Evolutionary conservation across 2,329 filamentous ascomycete species (phyloP), one percentile per base, ranked within the genome.

Genomic region (Fusarium foetens): DNA sequence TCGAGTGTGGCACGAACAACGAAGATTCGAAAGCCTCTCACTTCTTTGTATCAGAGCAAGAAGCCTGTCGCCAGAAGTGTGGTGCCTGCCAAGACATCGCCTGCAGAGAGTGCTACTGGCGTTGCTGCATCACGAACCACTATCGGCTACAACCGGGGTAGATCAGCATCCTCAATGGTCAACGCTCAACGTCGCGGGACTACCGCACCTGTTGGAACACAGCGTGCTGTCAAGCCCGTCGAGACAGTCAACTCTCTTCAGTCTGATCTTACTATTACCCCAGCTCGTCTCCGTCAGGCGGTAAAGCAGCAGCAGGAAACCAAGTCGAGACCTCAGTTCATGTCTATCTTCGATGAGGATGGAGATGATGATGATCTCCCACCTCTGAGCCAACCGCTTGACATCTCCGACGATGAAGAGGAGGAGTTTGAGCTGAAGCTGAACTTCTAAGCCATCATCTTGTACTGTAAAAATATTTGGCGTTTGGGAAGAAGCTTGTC

Each of bases 91-190:
- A 87, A 87, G 67, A 79, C 81, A 52, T 81, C 85, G 2, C 85
- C 85, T 14, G 85, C 88, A 74, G 88, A 90, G 51, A 88, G 89
- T 71, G 86, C 86, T 13, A 85, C 88, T 16, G 91, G 92, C 3
- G 86, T 89, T 27, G 89, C 88, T 10, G 90, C 90, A 10, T 97
- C 94, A 4, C 90, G 91, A 70, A 95, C 90, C 61, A 97, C 94
- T 0, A 87, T 97, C 45, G 95, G 95, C 21, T 97, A 97, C 79
- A 93, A 89, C 62, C 94, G 92, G 80, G 94, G 95, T 38, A 89
- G 93, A 38, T 84, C 84, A 8, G 84, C 86, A 8, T 86, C 85
- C 3, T 85, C 85, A 1, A 80, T 86, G 45, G 77, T 88, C 35
- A 82, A 83, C 19, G 76, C 69, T 31, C 74, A 66, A n/a, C 42